A percentile compares a stretch with the other conserved stretches of the same genome.
These are phyloP conservation scores for Myrica gale DNA, from an alignment of 306 rosid genomes.

Conservation along the genomic window DNA sequence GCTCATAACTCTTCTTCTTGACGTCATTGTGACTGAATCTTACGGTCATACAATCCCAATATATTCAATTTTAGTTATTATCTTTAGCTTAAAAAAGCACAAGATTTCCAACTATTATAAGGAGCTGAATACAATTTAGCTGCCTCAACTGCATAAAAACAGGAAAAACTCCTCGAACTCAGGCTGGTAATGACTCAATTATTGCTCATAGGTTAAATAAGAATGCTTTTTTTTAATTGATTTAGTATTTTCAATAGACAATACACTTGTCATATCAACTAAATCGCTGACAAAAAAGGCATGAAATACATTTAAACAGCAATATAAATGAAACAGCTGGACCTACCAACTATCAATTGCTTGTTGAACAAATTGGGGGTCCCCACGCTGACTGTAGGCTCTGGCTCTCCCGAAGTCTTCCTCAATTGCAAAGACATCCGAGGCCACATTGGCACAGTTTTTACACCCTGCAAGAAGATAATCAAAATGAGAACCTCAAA, in stretches of 20 bases:
- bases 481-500: neutral
- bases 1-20: neutral
- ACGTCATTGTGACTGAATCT: neutral
- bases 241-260: neutral
- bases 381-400: slow-evolving; percentile 67
- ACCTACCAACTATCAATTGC: slow-evolving; percentile 88
- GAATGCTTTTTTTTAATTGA: neutral
- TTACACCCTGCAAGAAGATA: slow-evolving; percentile 68
- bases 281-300: neutral
- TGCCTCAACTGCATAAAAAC: neutral
- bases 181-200: neutral
- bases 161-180: neutral
- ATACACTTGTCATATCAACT: neutral
- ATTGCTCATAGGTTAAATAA: no score
- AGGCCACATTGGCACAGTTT: slow-evolving; percentile 79
- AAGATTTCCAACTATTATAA: neutral
- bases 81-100: no score
- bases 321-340: slow-evolving; percentile 4
- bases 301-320: neutral
- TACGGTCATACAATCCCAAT: neutral
- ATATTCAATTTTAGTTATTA: no score
- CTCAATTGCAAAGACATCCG: slow-evolving; percentile 75
- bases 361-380: slow-evolving; percentile 51
- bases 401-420: slow-evolving; percentile 96
- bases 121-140: neutral